Percentiles rank a stretch among this genome's conserved stretches.
Evolutionary conservation across 306 rosid species (phyloP).

Genomic region (Cicer yamashitae): DNA sequence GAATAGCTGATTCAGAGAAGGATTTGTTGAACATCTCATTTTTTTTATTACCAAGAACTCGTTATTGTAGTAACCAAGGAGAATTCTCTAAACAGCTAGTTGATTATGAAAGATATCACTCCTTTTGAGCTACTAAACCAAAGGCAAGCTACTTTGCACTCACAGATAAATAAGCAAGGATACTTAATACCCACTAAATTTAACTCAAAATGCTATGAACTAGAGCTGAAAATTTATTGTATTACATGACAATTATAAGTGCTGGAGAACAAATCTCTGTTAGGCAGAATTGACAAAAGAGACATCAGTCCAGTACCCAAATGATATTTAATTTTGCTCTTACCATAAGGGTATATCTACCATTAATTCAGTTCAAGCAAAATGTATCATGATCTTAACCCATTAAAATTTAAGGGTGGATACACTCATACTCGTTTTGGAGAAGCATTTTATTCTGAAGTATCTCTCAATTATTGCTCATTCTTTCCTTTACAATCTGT

Average conservation of each 20-base stretch:
- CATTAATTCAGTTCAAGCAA: neutral
- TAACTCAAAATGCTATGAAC: neutral
- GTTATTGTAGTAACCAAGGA: neutral
- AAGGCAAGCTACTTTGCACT: slow-evolving; percentile 20
- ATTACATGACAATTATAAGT: neutral
- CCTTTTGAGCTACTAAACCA: slow-evolving; percentile 22
- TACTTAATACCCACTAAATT: neutral
- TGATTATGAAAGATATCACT: slow-evolving; percentile 2
- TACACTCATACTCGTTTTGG: neutral
- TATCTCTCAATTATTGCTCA: slow-evolving; percentile 5
- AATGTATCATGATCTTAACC: neutral
- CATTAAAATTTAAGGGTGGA: neutral
- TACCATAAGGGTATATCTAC: neutral
- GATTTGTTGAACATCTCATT: neutral
- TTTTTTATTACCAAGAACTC: slow-evolving; percentile 16
- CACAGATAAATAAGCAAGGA: neutral
- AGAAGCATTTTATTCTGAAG: neutral
- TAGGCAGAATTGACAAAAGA: neutral
- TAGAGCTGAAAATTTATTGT: neutral
- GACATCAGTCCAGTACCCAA: neutral
- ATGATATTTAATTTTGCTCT: neutral
- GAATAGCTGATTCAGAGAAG: slow-evolving; percentile 1
- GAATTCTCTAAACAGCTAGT: slow-evolving; percentile 24
- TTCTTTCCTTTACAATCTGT: neutral
- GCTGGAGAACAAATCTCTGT: neutral